Percentiles rank a stretch among this genome's conserved stretches.
Evolutionary conservation across 106 monocot species (phyloP).

Genomic region (Phalaenopsis aphrodite): DNA sequence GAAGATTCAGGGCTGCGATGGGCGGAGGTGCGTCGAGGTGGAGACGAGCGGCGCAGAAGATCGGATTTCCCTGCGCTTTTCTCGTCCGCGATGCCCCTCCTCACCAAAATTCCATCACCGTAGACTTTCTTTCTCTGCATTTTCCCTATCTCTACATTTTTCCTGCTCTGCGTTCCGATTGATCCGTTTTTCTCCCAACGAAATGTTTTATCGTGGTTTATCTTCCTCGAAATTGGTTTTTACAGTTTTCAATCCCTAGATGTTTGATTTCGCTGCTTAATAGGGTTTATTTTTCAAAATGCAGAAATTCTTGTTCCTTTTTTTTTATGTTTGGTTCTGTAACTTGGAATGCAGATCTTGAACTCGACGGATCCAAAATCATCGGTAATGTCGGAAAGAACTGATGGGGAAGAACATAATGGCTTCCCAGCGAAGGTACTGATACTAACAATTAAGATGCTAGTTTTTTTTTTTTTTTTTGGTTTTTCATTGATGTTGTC

Average conservation of each 20-base stretch:
- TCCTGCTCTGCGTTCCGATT: not conserved
- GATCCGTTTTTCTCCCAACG: not conserved
- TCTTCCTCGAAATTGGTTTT: not conserved
- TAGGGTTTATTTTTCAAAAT: not conserved
- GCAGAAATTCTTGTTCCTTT: not conserved
- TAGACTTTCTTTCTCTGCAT: slow-evolving; percentile 9
- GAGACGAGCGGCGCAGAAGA: slow-evolving; percentile 34
- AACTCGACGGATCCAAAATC: not conserved
- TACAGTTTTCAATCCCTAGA: not conserved
- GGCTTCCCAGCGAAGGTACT: slow-evolving; percentile 5
- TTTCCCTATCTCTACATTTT: not conserved
- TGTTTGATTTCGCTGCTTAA: not conserved
- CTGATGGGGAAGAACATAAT: not conserved
- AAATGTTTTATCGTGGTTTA: not conserved
- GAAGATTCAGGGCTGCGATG: slow-evolving; percentile 12
- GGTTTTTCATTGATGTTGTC: no score
- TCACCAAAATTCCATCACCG: slow-evolving; percentile 5
- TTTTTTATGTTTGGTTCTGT: not conserved
- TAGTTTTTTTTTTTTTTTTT: not conserved
- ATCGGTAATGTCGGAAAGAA: not conserved
- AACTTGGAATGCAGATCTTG: slow-evolving; percentile 7
- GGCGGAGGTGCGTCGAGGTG: slow-evolving; percentile 36
- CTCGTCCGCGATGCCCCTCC: slow-evolving; percentile 22
- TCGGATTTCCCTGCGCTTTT: slow-evolving; percentile 51
- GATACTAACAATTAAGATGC: not conserved